Evolutionary conservation across 2,329 filamentous ascomycete species (phyloP).

Genomic region (Talaromyces sp.): DNA sequence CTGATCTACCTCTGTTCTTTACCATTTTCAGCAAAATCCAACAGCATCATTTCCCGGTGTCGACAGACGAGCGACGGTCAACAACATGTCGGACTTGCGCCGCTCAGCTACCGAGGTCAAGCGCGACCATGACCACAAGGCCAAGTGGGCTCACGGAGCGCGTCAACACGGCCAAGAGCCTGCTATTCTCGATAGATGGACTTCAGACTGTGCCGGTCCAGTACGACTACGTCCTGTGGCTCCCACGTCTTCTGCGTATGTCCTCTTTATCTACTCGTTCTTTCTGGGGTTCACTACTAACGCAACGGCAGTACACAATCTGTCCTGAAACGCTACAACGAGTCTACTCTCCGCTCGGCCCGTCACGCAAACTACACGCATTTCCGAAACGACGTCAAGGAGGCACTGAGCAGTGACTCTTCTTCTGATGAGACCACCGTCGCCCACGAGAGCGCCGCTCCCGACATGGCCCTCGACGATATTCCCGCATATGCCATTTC

Average conservation of each 20-base stretch:
- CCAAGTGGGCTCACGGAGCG: conserved; percentile 39
- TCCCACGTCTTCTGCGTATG: conserved; percentile 9
- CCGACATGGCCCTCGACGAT: conserved; percentile 45
- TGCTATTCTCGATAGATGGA: neutral
- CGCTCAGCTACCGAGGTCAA: conserved; percentile 50
- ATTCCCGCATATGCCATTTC: conserved; percentile 54
- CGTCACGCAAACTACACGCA: conserved; percentile 23
- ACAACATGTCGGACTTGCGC: conserved; percentile 46
- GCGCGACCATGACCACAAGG: conserved; percentile 37
- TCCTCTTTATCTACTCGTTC: conserved; percentile 10
- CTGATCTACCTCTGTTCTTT: neutral
- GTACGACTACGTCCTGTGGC: conserved; percentile 3
- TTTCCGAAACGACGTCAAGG: conserved; percentile 33
- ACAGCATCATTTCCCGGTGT: neutral
- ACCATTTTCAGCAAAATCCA: neutral
- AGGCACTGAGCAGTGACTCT: conserved; percentile 32
- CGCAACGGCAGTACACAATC: neutral
- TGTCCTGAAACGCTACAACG: conserved; percentile 15
- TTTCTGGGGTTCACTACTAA: conserved; percentile 20
- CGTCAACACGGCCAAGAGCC: conserved; percentile 18
- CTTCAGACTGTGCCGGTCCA: neutral
- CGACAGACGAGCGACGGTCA: neutral
- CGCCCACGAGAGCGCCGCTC: conserved; percentile 36
- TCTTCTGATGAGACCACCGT: conserved; percentile 40
- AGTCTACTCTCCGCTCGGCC: conserved; percentile 22